Conservation (phyloP, 441 rosid genomes). For the Populus tomentosa region DNA sequence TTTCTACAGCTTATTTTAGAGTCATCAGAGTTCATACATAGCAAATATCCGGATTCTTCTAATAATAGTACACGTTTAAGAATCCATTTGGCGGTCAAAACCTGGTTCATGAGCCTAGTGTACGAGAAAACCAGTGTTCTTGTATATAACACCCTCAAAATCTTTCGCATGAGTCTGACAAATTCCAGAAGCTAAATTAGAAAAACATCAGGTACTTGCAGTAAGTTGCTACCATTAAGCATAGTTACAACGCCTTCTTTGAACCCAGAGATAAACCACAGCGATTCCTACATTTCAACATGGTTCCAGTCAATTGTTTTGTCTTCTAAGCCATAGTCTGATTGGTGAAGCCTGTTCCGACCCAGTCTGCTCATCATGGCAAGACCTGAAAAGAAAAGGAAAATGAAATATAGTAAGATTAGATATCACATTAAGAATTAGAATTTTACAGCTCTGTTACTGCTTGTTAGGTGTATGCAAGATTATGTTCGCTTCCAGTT, state of each 20-base stretch:
- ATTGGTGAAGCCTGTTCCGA: constrained; percentile 35
- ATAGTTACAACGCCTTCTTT: not conserved
- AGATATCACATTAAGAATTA: not conserved
- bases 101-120: too few species aligned
- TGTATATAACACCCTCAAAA: not conserved
- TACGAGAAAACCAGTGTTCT: too few species aligned
- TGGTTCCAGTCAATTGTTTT: constrained; percentile 36
- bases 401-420: not conserved
- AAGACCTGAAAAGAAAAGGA: constrained; percentile 36
- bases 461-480: not conserved
- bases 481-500: not conserved
- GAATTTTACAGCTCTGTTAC: not conserved
- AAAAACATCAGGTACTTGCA: not conserved
- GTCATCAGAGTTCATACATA: not conserved
- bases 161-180: not conserved
- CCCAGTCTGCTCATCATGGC: constrained; percentile 55
- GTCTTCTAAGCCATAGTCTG: constrained; percentile 30
- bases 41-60: not conserved
- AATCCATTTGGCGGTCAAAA: too few species aligned
- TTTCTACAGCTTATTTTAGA: not conserved
- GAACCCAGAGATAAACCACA: not conserved
- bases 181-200: not conserved
- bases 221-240: not conserved
- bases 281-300: constrained; percentile 22
- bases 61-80: not conserved